These are phyloP conservation scores for Wickerhamia fluorescens DNA, from an alignment of 805 yeast genomes.

Conservation along the genomic window DNA sequence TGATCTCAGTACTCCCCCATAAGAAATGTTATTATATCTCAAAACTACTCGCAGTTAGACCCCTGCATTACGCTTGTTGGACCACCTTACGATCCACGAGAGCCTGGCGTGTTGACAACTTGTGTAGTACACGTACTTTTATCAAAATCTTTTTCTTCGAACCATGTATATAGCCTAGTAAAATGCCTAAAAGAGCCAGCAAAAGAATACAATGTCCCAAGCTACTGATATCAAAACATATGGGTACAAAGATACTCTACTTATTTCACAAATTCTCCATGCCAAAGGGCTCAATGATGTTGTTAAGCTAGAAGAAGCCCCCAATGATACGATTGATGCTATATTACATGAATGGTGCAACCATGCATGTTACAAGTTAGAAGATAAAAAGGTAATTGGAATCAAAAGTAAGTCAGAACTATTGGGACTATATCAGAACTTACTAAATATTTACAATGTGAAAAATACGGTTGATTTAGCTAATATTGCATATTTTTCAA, in stretches of 20 bases:
- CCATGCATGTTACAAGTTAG: slow-evolving; percentile 22
- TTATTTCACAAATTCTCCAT: slow-evolving; percentile 33
- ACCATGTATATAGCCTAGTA: too few relatives aligned
- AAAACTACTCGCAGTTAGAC: too few relatives aligned
- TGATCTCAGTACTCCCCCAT: too few relatives aligned
- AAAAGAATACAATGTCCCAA: too few relatives aligned
- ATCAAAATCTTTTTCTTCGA: too few relatives aligned
- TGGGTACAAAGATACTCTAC: slow-evolving; percentile 24
- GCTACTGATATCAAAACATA: slow-evolving; percentile 3
- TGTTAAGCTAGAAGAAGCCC: slow-evolving; percentile 6
- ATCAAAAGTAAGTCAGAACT: slow-evolving; percentile 13
- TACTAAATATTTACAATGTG: slow-evolving; percentile 16
- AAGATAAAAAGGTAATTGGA: slow-evolving; percentile 16
- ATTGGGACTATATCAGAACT: slow-evolving; percentile 16
- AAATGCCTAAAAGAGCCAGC: too few relatives aligned
- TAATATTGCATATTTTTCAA: slow-evolving; percentile 22
- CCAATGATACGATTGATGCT: slow-evolving; percentile 13
- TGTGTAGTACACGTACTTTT: too few relatives aligned
- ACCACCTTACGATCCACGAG: too few relatives aligned
- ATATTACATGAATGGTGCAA: slow-evolving; percentile 24
- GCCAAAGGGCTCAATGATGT: slow-evolving; percentile 23
- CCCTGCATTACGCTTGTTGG: too few relatives aligned
- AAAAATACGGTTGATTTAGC: slow-evolving; percentile 34
- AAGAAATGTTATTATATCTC: too few relatives aligned
- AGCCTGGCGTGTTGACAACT: too few relatives aligned